Conservation (phyloP, 495 filamentous ascomycete species). For the Penicillium bovifimosum region DNA sequence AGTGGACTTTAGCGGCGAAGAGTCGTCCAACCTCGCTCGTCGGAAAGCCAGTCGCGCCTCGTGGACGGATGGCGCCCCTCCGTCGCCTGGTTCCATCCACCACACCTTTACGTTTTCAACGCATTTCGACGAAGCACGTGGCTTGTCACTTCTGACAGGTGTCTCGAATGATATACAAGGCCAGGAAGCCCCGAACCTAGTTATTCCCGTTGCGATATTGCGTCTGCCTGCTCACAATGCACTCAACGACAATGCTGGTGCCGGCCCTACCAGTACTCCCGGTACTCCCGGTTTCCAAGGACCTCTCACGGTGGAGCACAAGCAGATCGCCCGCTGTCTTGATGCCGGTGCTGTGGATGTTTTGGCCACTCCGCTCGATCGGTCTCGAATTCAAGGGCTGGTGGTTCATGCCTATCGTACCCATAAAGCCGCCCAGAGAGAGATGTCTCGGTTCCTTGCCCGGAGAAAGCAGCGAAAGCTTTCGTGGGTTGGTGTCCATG, state of each 20-base stretch:
- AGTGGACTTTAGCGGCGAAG: constrained; percentile 41
- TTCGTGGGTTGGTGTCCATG: constrained; percentile 87
- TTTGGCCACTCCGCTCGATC: constrained; percentile 67
- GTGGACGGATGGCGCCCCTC: constrained; percentile 30
- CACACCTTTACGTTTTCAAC: constrained; percentile 42
- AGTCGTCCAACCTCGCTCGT: constrained; percentile 24
- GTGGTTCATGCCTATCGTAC: constrained; percentile 78
- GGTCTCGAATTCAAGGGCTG: constrained; percentile 62
- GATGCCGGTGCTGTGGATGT: constrained; percentile 86
- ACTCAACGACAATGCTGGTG: constrained; percentile 12
- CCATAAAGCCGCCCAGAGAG: constrained; percentile 62
- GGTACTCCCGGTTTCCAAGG: constrained; percentile 38
- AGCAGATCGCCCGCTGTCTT: constrained; percentile 59
- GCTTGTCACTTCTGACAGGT: constrained; percentile 60
- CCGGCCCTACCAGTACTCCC: constrained; percentile 30
- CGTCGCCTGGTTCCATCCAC: constrained; percentile 33
- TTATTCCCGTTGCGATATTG: constrained; percentile 69
- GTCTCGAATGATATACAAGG: constrained; percentile 66
- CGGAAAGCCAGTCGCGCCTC: constrained; percentile 38
- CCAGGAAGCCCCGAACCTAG: constrained; percentile 63
- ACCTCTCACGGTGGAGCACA: constrained; percentile 32
- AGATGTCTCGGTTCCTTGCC: constrained; percentile 61
- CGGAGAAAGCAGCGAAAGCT: constrained; percentile 66
- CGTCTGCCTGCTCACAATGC: constrained; percentile 31
- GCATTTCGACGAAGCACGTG: constrained; percentile 55